Evolutionary conservation across 2,329 filamentous ascomycete species (phyloP), one percentile per base, ranked within the genome.

Genomic region (Botryotinia calthae): DNA sequence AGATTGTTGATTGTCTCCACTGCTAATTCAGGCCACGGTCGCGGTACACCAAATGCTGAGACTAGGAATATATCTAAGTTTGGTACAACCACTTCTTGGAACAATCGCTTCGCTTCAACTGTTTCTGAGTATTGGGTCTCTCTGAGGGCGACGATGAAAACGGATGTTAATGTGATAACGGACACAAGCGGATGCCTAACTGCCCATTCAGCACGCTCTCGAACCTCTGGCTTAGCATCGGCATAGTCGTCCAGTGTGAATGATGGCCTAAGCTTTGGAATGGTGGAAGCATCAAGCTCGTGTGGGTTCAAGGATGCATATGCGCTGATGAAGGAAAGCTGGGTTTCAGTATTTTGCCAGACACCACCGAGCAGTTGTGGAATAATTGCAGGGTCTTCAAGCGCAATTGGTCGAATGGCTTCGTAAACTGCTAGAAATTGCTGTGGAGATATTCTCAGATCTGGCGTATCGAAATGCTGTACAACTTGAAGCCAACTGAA

Each of bases 241-340:
- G 86, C 85, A 78, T 91, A 92, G 59, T 91, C 88, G 68, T 89
- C 86, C 44, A 86, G 76, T 3, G 90, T 89, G 80, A 98, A 97
- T 4, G 94, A 93, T 37, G 90, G 87, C 72, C 93, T 89, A 51
- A 98, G 87, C 48, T 91, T 89, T 0, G 94, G 95, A 73, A 98
- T 96, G 51, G 92, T 92, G 20, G 90, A 92, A 4, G 93, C 92
- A 81, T 98, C 94, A 40, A 97, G 86, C 78, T 95, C 89, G 42
- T 93, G 88, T 0, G 91, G 87, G 20, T 88, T 88, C 72, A 95
- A 87, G 6, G 92, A 93, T 34, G 95, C 87, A 81, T 95, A 98
- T 28, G 94, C 94, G 75, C 92, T 91, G 71, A 98, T 89, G 81
- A 98, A 98, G n/a, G 95, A 97, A 51, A 99, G 85, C 76, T 98